Base-by-base conservation (phyloP, 2,329 filamentous ascomycete species). In the Pyrenochaeta sp. region DNA sequence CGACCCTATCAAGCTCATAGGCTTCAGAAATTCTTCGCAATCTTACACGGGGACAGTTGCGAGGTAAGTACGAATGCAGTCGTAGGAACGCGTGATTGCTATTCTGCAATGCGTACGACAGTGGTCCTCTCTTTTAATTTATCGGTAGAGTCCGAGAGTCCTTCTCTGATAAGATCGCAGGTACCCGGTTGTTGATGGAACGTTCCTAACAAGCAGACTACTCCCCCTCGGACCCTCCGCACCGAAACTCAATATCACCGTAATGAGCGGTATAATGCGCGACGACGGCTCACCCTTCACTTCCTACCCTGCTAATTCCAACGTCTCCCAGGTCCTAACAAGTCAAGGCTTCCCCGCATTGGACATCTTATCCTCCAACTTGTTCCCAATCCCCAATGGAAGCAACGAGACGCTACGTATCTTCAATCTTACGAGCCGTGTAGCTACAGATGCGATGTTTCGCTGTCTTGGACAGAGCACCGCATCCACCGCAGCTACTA, bases 101-200 rank as follows among this genome's bases (percentile, higher is more conserved):
- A 13, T 12, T 15, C 7, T 6, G 28, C 5, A 30, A 30, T 30
- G 10, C 5, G 28, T 30, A 30, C 19, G 10, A 30, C 28, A 6
- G 28, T 5, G 2, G 28, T 30, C 28, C 9, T 9, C 28, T 25
- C 24, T 5, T 42, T 5, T 22, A 22, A 2, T 22, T 5, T 22
- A 19, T 42, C 22, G 39, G 24, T 13, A 42, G 39, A n/a, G 39
- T 22, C 6, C n/a, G 39, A 24, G 15, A 22, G 15, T 42, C 27
- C 40, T 56, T 60, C 5, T 15, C 46, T 60, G 46, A 59, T 53
- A 42, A 30, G 5, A 28, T 39, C 3, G 39, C 47, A 68, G 65
- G 8, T 72, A 77, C 70, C 54, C 76, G 69, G 79, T 57, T 66
- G 13, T 73, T 25, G 74, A 77, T 52, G 70, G 69, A 39, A 65